Evolutionary conservation across 2,329 filamentous ascomycete genomes (phyloP).

Genomic region (Cladosporium sp.): DNA sequence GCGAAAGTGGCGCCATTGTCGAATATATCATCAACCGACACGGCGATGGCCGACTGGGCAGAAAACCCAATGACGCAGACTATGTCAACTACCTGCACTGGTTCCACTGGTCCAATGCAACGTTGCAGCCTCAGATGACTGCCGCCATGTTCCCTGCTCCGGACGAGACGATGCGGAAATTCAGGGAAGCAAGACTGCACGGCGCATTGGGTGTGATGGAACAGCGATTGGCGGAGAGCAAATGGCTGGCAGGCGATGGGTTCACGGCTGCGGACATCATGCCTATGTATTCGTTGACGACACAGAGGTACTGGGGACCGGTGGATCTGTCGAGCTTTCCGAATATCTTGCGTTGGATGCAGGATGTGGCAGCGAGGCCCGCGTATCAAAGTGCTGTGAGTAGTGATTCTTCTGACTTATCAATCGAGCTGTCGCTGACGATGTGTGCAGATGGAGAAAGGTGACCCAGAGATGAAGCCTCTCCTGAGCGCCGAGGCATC

Average conservation of each 20-base stretch:
- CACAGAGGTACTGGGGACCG: slow-evolving; percentile 50
- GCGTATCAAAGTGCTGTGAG: slow-evolving; percentile 25
- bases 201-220: slow-evolving; percentile 46
- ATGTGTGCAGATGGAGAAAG: slow-evolving; percentile 26
- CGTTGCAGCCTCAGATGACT: slow-evolving; percentile 35
- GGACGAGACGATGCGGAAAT: slow-evolving; percentile 29
- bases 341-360: slow-evolving; percentile 27
- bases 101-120: slow-evolving; percentile 41
- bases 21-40: slow-evolving; percentile 59
- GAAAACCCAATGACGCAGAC: slow-evolving; percentile 41
- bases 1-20: slow-evolving; percentile 55
- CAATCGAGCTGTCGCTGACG: not conserved
- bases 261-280: slow-evolving; percentile 65
- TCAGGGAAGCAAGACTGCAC: slow-evolving; percentile 32
- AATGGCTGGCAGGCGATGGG: slow-evolving; percentile 56
- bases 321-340: slow-evolving; percentile 20
- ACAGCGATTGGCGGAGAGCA: slow-evolving; percentile 41
- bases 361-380: slow-evolving; percentile 23
- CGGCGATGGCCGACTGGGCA: slow-evolving; percentile 45
- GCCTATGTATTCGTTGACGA: slow-evolving; percentile 57
- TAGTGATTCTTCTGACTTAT: not conserved
- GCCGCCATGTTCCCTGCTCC: slow-evolving; percentile 26
- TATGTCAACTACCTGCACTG: slow-evolving; percentile 62
- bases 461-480: slow-evolving; percentile 27
- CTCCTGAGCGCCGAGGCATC: slow-evolving; percentile 18